These are phyloP conservation scores for Nakaseomyces sp. DNA, from an alignment of 1,139 yeast genomes.

Conservation along the genomic window DNA sequence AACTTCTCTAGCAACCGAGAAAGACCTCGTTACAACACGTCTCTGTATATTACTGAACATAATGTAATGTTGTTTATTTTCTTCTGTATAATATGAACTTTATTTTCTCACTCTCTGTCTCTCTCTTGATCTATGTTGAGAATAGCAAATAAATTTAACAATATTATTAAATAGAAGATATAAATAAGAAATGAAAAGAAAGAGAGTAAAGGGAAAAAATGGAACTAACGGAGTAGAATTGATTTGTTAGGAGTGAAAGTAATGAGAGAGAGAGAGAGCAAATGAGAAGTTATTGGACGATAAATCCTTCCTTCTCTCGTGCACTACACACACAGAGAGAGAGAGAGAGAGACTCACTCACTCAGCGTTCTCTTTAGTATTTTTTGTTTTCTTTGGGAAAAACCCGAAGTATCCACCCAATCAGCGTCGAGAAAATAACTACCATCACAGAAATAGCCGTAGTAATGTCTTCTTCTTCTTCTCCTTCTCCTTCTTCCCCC, in stretches of 20 bases:
- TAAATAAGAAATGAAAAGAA: too few relatives aligned
- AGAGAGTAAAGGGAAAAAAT: not conserved
- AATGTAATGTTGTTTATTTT: not conserved
- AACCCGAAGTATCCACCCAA: not conserved
- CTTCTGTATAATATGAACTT: not conserved
- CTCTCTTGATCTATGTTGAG: too few relatives aligned
- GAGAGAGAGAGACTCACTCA: too few relatives aligned
- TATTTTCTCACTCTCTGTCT: not conserved
- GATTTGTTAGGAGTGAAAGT: too few relatives aligned
- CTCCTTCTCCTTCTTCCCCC: too few relatives aligned
- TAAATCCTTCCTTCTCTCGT: too few relatives aligned
- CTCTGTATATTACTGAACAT: conserved; percentile 5
- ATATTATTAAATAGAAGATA: too few relatives aligned
- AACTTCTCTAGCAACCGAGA: conserved; percentile 3
- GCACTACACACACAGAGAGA: too few relatives aligned
- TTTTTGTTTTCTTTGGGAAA: not conserved
- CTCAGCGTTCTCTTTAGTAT: too few relatives aligned
- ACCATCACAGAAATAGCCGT: not conserved
- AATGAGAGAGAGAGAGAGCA: not conserved
- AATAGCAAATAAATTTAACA: too few relatives aligned
- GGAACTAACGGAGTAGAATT: not conserved
- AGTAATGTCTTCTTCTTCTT: too few relatives aligned
- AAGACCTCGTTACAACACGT: conserved; percentile 5
- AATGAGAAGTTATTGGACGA: not conserved
- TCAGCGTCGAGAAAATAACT: conserved; percentile 2